phyloP scores from a whole-genome alignment of 2,329 filamentous ascomycete species.

The Aspergillus sp. region DNA sequence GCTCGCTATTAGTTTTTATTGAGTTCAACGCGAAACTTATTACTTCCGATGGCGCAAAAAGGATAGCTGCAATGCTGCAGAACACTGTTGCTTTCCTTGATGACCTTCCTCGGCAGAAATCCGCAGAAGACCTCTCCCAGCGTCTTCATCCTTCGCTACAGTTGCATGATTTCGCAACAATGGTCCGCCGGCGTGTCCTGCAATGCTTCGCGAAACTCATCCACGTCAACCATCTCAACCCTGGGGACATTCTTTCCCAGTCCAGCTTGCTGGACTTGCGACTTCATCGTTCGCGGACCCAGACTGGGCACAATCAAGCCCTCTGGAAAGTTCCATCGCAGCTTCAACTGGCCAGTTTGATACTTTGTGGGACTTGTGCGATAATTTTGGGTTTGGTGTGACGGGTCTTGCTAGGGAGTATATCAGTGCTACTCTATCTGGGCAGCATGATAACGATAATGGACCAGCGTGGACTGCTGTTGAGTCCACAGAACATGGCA shows the following conservation, averaged over 20 bases:
- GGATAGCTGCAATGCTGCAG: conserved; percentile 88
- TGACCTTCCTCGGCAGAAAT: conserved; percentile 72
- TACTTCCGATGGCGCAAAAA: conserved; percentile 87
- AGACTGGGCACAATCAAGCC: conserved; percentile 61
- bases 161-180: conserved; percentile 79
- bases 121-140: conserved; percentile 76
- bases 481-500: conserved; percentile 29
- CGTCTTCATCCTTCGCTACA: conserved; percentile 77
- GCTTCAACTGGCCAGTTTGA: conserved; percentile 85
- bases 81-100: conserved; percentile 88
- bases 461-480: conserved; percentile 39
- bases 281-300: conserved; percentile 90
- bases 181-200: conserved; percentile 85
- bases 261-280: conserved; percentile 80
- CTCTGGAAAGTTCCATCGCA: conserved; percentile 82
- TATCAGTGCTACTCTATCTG: conserved; percentile 60
- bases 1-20: conserved; percentile 83
- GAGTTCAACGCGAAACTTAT: conserved; percentile 87
- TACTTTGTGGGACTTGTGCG: conserved; percentile 86
- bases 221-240: conserved; percentile 74
- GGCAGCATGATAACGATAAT: conserved; percentile 55
- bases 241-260: conserved; percentile 77
- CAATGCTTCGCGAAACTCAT: conserved; percentile 93
- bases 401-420: conserved; percentile 77
- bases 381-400: conserved; percentile 91